These are phyloP conservation scores for Cystofilobasidium ferigula DNA, from an alignment of 768 basidiomycete genomes.

Conservation along the genomic window DNA sequence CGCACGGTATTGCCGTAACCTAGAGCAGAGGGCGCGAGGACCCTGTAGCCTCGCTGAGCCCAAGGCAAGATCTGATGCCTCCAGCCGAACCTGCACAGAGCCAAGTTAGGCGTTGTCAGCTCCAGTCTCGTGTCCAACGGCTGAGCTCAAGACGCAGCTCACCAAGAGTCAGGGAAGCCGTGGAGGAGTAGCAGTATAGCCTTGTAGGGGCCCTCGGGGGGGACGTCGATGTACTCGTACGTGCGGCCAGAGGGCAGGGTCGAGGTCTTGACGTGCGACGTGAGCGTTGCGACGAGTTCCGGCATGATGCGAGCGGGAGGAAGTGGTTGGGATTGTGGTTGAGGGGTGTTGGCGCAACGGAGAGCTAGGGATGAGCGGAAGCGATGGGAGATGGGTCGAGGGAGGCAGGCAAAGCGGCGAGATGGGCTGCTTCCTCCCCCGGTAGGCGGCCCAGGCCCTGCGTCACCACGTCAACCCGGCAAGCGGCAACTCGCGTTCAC, in stretches of 20 bases:
- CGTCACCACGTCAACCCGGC: too few species aligned
- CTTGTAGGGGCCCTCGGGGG: neutral
- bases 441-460: too few species aligned
- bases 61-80: neutral
- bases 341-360: too few species aligned
- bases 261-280: neutral
- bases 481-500: too few species aligned
- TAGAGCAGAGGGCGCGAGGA: neutral
- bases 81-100: neutral
- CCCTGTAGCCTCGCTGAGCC: neutral
- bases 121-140: neutral
- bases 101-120: too few species aligned
- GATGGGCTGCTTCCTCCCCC: too few species aligned
- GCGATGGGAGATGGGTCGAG: too few species aligned
- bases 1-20: neutral
- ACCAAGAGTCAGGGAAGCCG: neutral
- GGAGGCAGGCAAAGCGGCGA: too few species aligned
- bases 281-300: neutral
- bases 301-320: neutral
- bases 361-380: too few species aligned
- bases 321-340: too few species aligned
- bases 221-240: constrained; percentile 3
- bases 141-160: neutral
- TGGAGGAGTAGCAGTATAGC: neutral
- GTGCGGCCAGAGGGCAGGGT: neutral